Base-by-base conservation (phyloP, 139 green algal genomes). In the Auxenochlorella protothecoides region DNA sequence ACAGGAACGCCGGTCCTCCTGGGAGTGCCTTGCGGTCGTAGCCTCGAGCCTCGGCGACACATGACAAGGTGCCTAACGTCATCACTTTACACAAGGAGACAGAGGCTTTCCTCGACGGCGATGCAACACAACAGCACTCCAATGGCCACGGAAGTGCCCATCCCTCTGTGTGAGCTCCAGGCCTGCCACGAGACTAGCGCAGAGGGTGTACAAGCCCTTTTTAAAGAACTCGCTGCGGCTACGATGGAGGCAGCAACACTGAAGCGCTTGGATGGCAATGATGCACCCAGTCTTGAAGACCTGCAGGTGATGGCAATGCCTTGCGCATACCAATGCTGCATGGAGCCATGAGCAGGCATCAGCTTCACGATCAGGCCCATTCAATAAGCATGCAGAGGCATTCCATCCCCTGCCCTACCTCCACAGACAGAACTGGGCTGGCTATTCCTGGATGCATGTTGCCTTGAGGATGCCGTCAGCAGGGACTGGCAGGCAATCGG, bases 391-490 rank as follows among this genome's bases (percentile, higher is more conserved):
- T 59, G 57, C n/a, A 66, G 5, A 68, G 14, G 13, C 16, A 6
- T 53, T 60, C 14, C 59, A 59, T 53, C 6, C 5, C 61, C 4
- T 53, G 51, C 27, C 27, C 27, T 44, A 44, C 27, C 52, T 13
- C 0, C 68, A 11, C 81, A 91, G 78, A 73, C 70, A 6, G 88
- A 93, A 78, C 72, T 93, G 6, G 72, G 72, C 15, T 93, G 88
- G 88, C 78, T 91, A 61, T 76, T 93, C 66, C 87, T 92, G 55
- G 88, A 93, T 59, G 69, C 76, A 9, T 72, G 90, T 27, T 76
- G 75, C 11, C 79, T 57, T 5, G 27, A 75, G 59, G 44, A 27
- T 1, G 52, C 51, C 12, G 51, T 56, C 76, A 68, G 63, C 69
- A 51, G 11, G 7, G 59, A 59, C 2, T 81, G 76, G 78, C 53